These are phyloP conservation scores for Brasenia schreberi DNA, from an alignment of 164 flowering plant species.

Conservation along the genomic window DNA sequence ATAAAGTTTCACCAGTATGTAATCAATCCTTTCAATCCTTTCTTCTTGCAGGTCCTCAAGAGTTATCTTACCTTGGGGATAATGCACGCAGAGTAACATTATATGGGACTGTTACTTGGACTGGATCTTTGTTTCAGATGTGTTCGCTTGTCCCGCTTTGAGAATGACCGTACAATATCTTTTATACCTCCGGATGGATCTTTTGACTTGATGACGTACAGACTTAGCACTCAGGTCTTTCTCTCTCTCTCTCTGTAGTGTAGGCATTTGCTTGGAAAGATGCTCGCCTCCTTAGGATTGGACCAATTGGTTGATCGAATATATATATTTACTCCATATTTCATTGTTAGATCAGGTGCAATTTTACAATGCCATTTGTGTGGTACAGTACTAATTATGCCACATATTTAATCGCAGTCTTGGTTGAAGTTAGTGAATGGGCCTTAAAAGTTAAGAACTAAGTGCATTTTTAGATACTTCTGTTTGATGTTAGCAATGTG, in stretches of 20 bases:
- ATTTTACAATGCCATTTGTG: too few species aligned
- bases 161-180: conserved; percentile 94
- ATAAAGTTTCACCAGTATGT: conserved; percentile 98
- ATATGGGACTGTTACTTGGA: not conserved
- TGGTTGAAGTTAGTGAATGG: too few species aligned
- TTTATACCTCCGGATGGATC: conserved; percentile 98
- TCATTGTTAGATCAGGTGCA: too few species aligned
- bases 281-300: too few species aligned
- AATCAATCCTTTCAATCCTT: conserved; percentile 2
- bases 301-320: too few species aligned
- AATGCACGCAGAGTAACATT: not conserved
- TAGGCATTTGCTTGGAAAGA: too few species aligned
- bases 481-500: too few species aligned
- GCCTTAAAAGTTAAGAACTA: too few species aligned
- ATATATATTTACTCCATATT: too few species aligned
- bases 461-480: too few species aligned
- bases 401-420: too few species aligned
- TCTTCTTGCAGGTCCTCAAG: not conserved
- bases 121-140: conserved; percentile 37
- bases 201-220: conserved; percentile 94
- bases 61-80: not conserved
- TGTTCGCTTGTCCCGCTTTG: conserved; percentile 96
- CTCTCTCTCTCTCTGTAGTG: not conserved
- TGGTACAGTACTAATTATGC: too few species aligned
- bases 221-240: conserved; percentile 86